Evolutionary conservation across 306 rosid genomes (phyloP), one percentile per base, ranked within the genome.

Genomic region (Biancaea sappan): DNA sequence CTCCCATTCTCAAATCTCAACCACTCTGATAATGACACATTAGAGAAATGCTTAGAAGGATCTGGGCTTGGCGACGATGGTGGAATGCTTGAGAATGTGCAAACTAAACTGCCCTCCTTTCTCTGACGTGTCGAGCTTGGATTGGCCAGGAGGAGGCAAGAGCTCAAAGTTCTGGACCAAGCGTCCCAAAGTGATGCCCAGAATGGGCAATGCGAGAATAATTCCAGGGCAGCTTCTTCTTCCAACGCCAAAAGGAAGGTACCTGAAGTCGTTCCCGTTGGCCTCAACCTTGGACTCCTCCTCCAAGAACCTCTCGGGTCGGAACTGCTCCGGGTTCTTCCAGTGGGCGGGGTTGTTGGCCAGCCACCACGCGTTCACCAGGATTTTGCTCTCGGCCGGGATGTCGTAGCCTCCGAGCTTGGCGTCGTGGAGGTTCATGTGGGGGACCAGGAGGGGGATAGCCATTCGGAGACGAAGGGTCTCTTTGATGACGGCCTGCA

Each of bases 221-320:
- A 93, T 93, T 4, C 98, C 98, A 0, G 97, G 98, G 82, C 98
- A 93, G 62, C 97, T 89, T 59, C 98, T 83, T 69, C 98, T 75
- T 0, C 98, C 98, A 7, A 87, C 98, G 0, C 96, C 98, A 13
- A 93, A 93, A 0, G 96, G 98, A 60, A 93, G 91, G 82, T 82
- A 93, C 85, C 96, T 79, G 25, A 90, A 93, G 69, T 90, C 98
- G 52, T 93, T 93, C 6, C 98, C 98, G n/a, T 83, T 92, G 37
- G 98, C 96, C 46, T 92, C 98, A 0, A 90, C 98, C 43, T 93
- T 90, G 0, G 89, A 26, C 61, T 93, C 98, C 70, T 93, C 98
- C 24, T 93, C 88, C 44, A 93, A 77, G 84, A 93, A 93, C 81
- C 98, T 80, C 86, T 93, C 98, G 0, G 98, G 98, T 53, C 97